Percentiles rank a stretch among this genome's conserved stretches.
phyloP scores from a whole-genome alignment of 768 basidiomycete genomes.

The Xerocomellus amylosporus region DNA sequence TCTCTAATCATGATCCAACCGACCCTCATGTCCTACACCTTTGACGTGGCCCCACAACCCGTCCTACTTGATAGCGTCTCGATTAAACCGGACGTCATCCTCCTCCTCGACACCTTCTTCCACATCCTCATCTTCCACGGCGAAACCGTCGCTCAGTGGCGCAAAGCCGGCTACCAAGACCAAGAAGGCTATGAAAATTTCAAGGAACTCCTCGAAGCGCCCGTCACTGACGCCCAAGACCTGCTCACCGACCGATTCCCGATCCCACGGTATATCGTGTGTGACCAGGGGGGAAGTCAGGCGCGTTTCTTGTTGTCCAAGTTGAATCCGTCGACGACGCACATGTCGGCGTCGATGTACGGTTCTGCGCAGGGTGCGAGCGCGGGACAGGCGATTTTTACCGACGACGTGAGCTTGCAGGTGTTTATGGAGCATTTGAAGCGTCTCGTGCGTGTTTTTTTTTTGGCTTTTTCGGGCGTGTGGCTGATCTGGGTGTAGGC shows the following conservation, averaged over 20 bases:
- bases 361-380: constrained; percentile 66
- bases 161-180: constrained; percentile 97
- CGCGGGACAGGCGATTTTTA: constrained; percentile 91
- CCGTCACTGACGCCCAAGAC: constrained; percentile 92
- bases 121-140: constrained; percentile 99
- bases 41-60: constrained; percentile 88
- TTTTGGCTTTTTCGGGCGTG: background rate
- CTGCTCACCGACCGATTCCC: constrained; percentile 94
- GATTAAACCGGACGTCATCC: constrained; percentile 94
- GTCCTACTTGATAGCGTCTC: constrained; percentile 96
- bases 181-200: constrained; percentile 99
- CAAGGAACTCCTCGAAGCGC: constrained; percentile 86
- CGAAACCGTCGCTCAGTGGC: constrained; percentile 94
- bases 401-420: constrained; percentile 96
- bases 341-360: constrained; percentile 91
- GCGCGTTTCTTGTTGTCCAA: constrained; percentile 97
- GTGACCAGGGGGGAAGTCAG: constrained; percentile 96
- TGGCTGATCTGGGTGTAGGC: constrained; percentile 39
- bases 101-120: constrained; percentile 99
- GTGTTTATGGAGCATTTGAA: constrained; percentile 98
- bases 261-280: constrained; percentile 96
- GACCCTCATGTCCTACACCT: constrained; percentile 96
- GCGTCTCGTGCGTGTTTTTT: constrained; percentile 61
- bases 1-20: constrained; percentile 99
- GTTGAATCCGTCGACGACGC: constrained; percentile 96